Conservation (phyloP, 495 filamentous ascomycete species). For the Immersiella caudata region DNA sequence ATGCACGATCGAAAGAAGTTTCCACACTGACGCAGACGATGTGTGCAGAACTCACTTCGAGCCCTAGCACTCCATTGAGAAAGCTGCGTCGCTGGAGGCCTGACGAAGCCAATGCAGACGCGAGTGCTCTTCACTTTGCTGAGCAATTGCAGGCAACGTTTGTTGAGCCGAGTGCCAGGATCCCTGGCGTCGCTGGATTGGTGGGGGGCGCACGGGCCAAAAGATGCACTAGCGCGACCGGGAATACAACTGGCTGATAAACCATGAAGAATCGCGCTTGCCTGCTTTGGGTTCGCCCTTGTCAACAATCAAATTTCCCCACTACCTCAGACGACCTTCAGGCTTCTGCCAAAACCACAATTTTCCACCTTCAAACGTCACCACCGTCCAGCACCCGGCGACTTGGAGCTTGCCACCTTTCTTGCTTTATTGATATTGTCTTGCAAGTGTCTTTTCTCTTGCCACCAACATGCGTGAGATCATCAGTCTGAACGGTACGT, state of each 20-base stretch:
- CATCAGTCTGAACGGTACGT: slow-evolving; percentile 97
- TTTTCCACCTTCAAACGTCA: slow-evolving; percentile 38
- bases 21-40: no score
- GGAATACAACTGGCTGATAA: slow-evolving; percentile 33
- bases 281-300: slow-evolving; percentile 34
- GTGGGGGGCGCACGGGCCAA: slow-evolving; percentile 22
- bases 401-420: slow-evolving; percentile 23
- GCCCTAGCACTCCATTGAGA: no score
- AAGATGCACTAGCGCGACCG: background rate
- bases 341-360: slow-evolving; percentile 39
- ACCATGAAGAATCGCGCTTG: slow-evolving; percentile 33
- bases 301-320: slow-evolving; percentile 47
- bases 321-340: slow-evolving; percentile 35
- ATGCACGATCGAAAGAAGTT: no score
- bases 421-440: slow-evolving; percentile 26
- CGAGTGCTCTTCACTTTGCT: no score
- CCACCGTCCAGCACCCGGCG: slow-evolving; percentile 27
- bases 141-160: background rate
- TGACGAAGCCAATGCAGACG: no score
- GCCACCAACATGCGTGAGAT: slow-evolving; percentile 91
- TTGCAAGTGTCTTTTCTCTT: slow-evolving; percentile 24
- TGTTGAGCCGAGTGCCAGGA: slow-evolving; percentile 14
- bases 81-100: no score
- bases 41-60: no score
- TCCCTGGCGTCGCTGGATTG: background rate